A percentile compares a stretch with the other conserved stretches of the same genome.
Conservation (phyloP, 495 filamentous ascomycete species). For the Hypoxylon trugodes region DNA sequence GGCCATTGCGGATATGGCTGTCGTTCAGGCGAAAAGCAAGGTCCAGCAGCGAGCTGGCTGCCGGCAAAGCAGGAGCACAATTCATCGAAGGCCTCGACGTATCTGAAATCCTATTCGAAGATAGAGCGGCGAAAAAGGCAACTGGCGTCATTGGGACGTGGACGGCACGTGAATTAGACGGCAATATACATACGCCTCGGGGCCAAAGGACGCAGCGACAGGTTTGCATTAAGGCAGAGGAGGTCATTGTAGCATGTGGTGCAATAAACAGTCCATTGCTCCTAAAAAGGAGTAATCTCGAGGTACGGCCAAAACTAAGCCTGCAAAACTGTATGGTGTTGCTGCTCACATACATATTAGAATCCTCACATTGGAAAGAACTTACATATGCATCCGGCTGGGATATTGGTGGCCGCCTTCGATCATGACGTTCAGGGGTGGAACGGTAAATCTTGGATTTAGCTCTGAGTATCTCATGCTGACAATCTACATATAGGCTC, state of each 20-base stretch:
- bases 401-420: conserved; percentile 61
- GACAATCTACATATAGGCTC: no score
- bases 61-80: conserved; percentile 71
- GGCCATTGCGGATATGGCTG: conserved; percentile 74
- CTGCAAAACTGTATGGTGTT: no score
- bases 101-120: conserved; percentile 67
- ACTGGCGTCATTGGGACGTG: conserved; percentile 69
- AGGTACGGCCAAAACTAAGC: conserved; percentile 31
- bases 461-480: background rate
- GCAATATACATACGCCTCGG: conserved; percentile 55
- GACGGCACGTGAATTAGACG: conserved; percentile 68
- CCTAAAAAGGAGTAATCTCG: conserved; percentile 69
- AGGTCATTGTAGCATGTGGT: conserved; percentile 72
- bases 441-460: conserved; percentile 57
- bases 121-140: conserved; percentile 59
- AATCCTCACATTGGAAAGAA: conserved; percentile 77
- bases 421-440: conserved; percentile 67
- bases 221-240: conserved; percentile 72
- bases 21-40: conserved; percentile 69
- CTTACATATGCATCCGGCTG: conserved; percentile 74
- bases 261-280: conserved; percentile 72
- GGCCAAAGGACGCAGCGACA: no score
- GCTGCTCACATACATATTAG: conserved; percentile 45
- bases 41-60: conserved; percentile 72
- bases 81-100: conserved; percentile 77